These are phyloP conservation scores for Penicillium sp. DNA, from an alignment of 2,329 filamentous ascomycete species.

Conservation along the genomic window DNA sequence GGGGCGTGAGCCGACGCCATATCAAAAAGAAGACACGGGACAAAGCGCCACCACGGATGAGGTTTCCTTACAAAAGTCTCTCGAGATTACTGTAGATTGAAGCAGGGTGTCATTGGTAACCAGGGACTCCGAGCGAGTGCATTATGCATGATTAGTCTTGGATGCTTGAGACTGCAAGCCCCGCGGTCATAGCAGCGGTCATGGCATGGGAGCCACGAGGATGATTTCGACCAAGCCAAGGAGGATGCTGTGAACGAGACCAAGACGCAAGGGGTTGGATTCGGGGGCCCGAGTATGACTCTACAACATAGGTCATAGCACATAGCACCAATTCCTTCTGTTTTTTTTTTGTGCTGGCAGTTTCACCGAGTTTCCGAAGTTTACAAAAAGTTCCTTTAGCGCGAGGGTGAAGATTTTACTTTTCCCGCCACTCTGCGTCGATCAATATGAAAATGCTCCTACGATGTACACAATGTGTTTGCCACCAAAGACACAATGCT, in stretches of 20 bases:
- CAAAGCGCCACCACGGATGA: neutral
- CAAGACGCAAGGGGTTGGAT: slow-evolving; percentile 16
- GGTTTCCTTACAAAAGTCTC: neutral
- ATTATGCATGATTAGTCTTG: slow-evolving; percentile 8
- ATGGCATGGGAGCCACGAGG: slow-evolving; percentile 17
- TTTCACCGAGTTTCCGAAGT: neutral
- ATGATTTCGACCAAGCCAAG: neutral
- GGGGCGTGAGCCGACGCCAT: neutral
- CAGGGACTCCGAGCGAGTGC: slow-evolving; percentile 7
- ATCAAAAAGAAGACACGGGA: neutral
- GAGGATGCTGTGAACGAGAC: slow-evolving; percentile 3
- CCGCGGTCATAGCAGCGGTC: slow-evolving; percentile 9
- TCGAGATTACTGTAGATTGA: neutral
- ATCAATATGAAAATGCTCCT: neutral
- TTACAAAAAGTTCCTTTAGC: neutral
- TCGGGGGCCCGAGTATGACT: slow-evolving; percentile 4
- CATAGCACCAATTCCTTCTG: neutral
- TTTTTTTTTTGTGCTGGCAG: neutral
- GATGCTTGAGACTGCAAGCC: slow-evolving; percentile 1
- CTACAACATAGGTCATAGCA: slow-evolving; percentile 8
- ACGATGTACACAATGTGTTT: slow-evolving; percentile 4
- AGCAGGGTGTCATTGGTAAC: neutral
- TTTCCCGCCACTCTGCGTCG: neutral
- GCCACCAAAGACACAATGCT: slow-evolving; percentile 10
- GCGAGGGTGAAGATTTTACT: neutral